phyloP scores from a whole-genome alignment of 169 alveolate genomes.

The Plasmodium cynomolgi region DNA sequence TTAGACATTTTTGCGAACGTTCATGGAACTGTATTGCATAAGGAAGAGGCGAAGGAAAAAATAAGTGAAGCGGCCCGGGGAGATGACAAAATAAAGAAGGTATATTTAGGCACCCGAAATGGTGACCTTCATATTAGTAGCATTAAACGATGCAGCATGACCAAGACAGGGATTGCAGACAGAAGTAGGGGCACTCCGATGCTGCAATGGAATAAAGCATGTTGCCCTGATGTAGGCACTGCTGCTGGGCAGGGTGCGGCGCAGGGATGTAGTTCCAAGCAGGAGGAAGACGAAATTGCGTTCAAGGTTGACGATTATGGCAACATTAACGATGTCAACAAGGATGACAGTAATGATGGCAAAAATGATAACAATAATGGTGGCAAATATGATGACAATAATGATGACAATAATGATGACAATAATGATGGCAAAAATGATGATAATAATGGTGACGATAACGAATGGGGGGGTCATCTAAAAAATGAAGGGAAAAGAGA shows the following conservation, averaged over 20 bases:
- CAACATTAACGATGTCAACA: not conserved
- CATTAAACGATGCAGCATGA: not conserved
- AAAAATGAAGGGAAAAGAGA: not conserved
- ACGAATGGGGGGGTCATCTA: not conserved
- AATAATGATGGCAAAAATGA: too few relatives aligned
- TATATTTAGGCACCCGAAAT: not conserved
- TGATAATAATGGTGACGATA: not conserved
- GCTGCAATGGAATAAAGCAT: not conserved
- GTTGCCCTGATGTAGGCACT: not conserved
- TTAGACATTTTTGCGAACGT: not conserved
- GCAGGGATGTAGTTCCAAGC: not conserved
- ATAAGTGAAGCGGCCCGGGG: not conserved
- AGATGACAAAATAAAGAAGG: not conserved
- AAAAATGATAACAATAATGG: not conserved
- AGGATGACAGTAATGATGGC: not conserved
- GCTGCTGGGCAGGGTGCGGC: not conserved
- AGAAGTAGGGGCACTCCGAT: not conserved
- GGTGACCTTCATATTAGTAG: not conserved
- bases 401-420: not conserved
- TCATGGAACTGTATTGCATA: not conserved
- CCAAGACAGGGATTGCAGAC: not conserved
- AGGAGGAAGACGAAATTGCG: not conserved
- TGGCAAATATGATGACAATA: not conserved
- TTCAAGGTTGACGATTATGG: not conserved
- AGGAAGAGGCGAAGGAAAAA: not conserved